Conservation (phyloP, 1,284 basidiomycete species). For the Cutaneotrichosporon mucoides region DNA sequence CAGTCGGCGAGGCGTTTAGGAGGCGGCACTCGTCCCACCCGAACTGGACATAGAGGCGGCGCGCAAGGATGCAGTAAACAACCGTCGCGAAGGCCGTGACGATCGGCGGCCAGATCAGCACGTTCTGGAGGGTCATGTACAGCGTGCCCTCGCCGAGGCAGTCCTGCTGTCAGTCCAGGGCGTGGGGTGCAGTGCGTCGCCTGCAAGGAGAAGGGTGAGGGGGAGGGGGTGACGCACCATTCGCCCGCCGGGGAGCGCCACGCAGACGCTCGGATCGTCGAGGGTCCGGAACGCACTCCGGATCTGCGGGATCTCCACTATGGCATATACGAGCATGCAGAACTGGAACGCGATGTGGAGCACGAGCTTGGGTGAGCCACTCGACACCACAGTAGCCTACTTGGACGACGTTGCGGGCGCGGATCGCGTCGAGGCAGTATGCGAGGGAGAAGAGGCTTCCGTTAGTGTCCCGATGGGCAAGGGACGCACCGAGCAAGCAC, state of each 20-base stretch:
- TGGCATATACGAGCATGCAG: conserved; percentile 72
- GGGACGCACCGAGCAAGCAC: conserved; percentile 74
- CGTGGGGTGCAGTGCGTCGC: too few species aligned
- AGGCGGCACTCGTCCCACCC: conserved; percentile 89
- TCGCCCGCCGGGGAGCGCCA: background rate
- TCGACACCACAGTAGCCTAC: conserved; percentile 6
- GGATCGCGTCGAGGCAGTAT: conserved; percentile 84
- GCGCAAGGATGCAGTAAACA: conserved; percentile 68
- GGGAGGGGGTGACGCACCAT: too few species aligned
- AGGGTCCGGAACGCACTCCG: conserved; percentile 47
- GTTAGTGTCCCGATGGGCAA: background rate
- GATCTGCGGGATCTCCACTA: conserved; percentile 78
- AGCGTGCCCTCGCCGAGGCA: conserved; percentile 34
- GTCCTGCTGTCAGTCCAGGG: too few species aligned
- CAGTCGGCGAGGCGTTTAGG: conserved; percentile 71
- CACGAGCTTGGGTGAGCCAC: conserved; percentile 25
- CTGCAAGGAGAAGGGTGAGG: too few species aligned
- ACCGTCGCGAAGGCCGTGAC: conserved; percentile 69
- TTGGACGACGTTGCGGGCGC: conserved; percentile 61
- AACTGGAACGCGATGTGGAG: conserved; percentile 65
- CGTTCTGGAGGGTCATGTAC: conserved; percentile 60
- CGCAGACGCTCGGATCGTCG: conserved; percentile 13
- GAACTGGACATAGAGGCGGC: conserved; percentile 78
- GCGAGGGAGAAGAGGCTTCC: conserved; percentile 74
- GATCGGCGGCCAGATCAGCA: conserved; percentile 70